Conservation (phyloP, 257 asterid species). For the Solanum megistacrolobum region DNA sequence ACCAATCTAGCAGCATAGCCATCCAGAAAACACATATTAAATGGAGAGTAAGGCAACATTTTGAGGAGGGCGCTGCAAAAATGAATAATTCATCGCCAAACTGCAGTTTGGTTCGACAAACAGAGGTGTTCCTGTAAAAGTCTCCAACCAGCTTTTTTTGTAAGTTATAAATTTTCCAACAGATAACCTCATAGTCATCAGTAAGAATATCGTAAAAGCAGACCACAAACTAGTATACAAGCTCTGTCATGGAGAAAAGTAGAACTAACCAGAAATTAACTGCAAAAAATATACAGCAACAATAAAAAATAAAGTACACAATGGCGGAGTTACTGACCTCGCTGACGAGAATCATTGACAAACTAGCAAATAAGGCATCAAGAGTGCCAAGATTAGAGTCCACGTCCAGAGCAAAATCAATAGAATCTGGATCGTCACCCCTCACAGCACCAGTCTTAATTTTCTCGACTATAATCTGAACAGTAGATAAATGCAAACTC, state of each 20-base stretch:
- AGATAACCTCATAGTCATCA: background rate
- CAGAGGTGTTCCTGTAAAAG: background rate
- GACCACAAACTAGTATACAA: background rate
- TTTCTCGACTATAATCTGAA: conserved; percentile 60
- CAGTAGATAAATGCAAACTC: background rate
- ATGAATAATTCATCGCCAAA: background rate
- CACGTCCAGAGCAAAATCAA: conserved; percentile 34
- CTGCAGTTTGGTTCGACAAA: background rate
- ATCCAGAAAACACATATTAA: conserved; percentile 7
- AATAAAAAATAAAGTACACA: background rate
- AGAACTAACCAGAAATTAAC: background rate
- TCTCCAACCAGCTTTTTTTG: background rate
- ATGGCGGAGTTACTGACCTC: conserved; percentile 48
- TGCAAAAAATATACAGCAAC: background rate
- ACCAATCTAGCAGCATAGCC: conserved; percentile 54
- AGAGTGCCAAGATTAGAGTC: conserved; percentile 79
- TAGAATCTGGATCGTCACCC: conserved; percentile 29
- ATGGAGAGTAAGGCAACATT: background rate
- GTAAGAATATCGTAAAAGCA: background rate
- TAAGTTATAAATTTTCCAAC: background rate
- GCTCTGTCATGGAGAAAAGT: background rate
- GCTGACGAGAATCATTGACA: conserved; percentile 87
- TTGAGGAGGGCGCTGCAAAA: conserved; percentile 3
- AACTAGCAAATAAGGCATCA: conserved; percentile 87
- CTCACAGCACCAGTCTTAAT: conserved; percentile 40